Conservation (phyloP, 352 stramenopile species). For the Discostella stelligera region DNA sequence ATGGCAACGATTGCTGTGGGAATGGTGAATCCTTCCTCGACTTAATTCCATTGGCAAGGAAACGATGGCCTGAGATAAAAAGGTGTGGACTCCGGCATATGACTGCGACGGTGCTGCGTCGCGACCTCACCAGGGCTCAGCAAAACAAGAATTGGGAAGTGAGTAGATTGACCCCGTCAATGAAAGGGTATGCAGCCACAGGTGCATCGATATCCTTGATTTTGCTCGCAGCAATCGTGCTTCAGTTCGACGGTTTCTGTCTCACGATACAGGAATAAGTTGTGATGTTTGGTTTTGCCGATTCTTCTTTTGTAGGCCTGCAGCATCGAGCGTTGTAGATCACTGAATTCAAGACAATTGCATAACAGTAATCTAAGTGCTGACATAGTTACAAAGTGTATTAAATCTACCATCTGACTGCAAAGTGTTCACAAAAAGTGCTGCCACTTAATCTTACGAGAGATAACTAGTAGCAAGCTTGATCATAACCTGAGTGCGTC, state of each 20-base stretch:
- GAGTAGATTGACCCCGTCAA: slow-evolving; percentile 5
- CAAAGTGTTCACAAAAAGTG: too few relatives aligned
- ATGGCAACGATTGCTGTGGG: slow-evolving; percentile 11
- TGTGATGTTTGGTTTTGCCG: not conserved
- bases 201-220: slow-evolving; percentile 17
- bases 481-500: not conserved
- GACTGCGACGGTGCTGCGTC: slow-evolving; percentile 11
- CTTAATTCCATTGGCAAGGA: slow-evolving; percentile 6
- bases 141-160: slow-evolving; percentile 30
- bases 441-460: not conserved
- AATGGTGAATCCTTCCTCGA: slow-evolving; percentile 17
- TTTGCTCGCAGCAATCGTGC: slow-evolving; percentile 20
- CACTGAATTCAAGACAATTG: too few relatives aligned
- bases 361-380: too few relatives aligned
- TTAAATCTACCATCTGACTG: too few relatives aligned
- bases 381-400: too few relatives aligned
- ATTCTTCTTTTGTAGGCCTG: not conserved
- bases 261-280: not conserved
- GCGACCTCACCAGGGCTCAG: slow-evolving; percentile 16
- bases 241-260: not conserved
- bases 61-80: slow-evolving; percentile 11
- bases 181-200: slow-evolving; percentile 20
- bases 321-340: not conserved
- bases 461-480: not conserved
- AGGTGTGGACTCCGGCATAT: slow-evolving; percentile 11